Percentiles rank a stretch among this genome's conserved stretches.
These are phyloP conservation scores for Fusarium bulbicola DNA, from an alignment of 2,329 filamentous ascomycete genomes.

Conservation along the genomic window DNA sequence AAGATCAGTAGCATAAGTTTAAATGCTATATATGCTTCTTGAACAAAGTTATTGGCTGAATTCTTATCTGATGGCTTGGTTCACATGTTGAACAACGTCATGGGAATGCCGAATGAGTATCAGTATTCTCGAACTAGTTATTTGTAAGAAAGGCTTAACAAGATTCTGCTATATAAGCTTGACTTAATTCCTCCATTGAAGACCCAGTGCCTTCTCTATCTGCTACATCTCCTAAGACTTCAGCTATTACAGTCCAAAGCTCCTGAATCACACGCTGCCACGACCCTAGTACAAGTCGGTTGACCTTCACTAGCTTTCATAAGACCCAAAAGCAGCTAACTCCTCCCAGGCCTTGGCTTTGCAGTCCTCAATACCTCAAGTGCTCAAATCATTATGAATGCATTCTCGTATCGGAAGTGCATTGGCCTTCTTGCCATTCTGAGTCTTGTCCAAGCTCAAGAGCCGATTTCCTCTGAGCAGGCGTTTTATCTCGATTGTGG, in stretches of 20 bases:
- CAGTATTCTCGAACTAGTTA: neutral
- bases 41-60: neutral
- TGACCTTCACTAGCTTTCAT: neutral
- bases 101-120: fast-evolving
- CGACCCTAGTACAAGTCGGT: neutral
- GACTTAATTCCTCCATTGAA: fast-evolving
- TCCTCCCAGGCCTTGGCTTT: neutral
- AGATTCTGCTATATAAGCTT: neutral
- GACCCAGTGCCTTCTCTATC: too few relatives aligned
- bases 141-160: fast-evolving
- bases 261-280: neutral
- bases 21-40: neutral
- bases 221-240: neutral
- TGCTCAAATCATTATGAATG: neutral
- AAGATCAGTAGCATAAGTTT: neutral
- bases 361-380: fast-evolving
- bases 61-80: neutral
- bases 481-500: neutral
- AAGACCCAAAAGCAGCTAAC: neutral
- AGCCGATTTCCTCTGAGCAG: neutral
- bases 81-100: neutral
- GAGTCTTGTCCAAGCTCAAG: neutral
- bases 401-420: neutral
- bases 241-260: neutral
- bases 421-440: neutral